Base-by-base conservation (phyloP, 306 rosid genomes). In the Sechiopsis laciniata region DNA sequence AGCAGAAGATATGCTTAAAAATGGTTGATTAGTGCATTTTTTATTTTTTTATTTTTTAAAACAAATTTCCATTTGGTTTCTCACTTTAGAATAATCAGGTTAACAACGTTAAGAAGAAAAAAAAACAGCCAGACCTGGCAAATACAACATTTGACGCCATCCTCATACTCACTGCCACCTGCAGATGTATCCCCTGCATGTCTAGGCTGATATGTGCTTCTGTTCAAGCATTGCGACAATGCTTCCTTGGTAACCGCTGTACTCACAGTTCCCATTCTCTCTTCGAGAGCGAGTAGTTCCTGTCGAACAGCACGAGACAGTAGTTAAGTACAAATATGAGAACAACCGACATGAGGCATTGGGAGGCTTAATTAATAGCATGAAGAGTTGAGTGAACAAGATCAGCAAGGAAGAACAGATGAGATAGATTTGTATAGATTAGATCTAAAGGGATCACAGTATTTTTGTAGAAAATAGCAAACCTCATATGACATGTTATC, bases 401-500 rank as follows among this genome's bases (percentile, higher is more conserved):
- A 26, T 60, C 17, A 60, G 11, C 4, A 19, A 26, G 29, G 29
- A 26, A 26, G 29, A 26, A 75, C 46, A 62, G 68, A 74, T 53
- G 70, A n/a, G 50, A 24, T 6, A 26, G 11, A 24, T 71, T 53
- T 53, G 48, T 9, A 71, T 51, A 71, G 15, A 29, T 14, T 29
- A 52, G 72, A 71, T 53, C 22, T 46, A 24, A 69, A 54, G 22
- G n/a, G 51, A 60, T 19, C 66, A 71, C 16, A 51, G 10, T 2
- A 26, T 16, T 53, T 52, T 13, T 32, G 16, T 1, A 72, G 66
- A 19, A 60, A 51, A 51, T 52, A 54, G 26, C 97, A 78, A 77
- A 95, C 99, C 99, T 95, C 97, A 46, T 95, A 95, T 78, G 99
- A 86, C 99, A 95, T 95, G 86, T 89, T 89, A 84, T 95, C 99